Conservation (phyloP, 106 monocot genomes). For the Apostasia shenzhenica region DNA sequence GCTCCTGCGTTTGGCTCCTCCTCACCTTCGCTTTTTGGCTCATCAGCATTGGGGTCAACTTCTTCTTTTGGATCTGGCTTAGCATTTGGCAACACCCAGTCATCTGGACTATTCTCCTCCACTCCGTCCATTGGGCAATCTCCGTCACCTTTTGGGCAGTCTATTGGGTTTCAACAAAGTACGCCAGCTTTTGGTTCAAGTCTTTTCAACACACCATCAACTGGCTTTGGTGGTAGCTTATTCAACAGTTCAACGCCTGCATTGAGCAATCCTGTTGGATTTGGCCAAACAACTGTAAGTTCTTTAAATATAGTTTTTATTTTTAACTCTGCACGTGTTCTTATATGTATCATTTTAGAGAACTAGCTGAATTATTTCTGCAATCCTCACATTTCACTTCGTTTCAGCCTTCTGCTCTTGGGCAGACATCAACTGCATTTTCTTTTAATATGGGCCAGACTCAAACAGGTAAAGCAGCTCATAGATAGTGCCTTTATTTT, state of each 20-base stretch:
- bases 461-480: conserved; percentile 39
- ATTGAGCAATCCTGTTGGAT: conserved; percentile 33
- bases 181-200: conserved; percentile 48
- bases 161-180: conserved; percentile 49
- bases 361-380: not conserved
- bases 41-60: conserved; percentile 39
- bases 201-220: conserved; percentile 53
- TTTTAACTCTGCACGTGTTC: conserved; percentile 1
- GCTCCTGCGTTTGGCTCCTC: conserved; percentile 58
- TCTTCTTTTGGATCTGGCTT: conserved; percentile 61
- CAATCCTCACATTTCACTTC: conserved; percentile 49
- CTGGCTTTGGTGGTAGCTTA: conserved; percentile 77
- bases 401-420: conserved; percentile 38
- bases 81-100: conserved; percentile 65
- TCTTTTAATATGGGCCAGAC: conserved; percentile 80
- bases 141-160: conserved; percentile 73
- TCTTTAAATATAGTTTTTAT: not conserved
- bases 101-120: conserved; percentile 78
- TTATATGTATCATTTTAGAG: not conserved
- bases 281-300: conserved; percentile 73
- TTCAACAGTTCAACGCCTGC: conserved; percentile 70
- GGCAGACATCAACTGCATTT: conserved; percentile 36
- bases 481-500: not conserved
- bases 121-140: conserved; percentile 51
- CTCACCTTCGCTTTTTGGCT: conserved; percentile 44